These are phyloP conservation scores for Tardiomyces depauwii DNA, from an alignment of 1,139 yeast genomes.

Conservation along the genomic window DNA sequence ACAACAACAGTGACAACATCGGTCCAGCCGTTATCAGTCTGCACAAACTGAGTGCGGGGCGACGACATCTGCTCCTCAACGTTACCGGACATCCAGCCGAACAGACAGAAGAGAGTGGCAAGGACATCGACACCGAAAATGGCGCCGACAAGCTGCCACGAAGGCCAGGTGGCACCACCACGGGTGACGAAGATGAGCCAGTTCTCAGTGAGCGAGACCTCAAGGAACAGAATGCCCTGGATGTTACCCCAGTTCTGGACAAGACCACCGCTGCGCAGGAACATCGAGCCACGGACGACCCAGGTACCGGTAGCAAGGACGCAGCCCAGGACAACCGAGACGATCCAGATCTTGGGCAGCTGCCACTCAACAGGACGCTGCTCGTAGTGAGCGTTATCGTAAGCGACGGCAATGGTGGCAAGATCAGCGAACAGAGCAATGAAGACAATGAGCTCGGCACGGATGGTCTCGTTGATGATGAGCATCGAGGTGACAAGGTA, in stretches of 20 bases:
- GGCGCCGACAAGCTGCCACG: conserved; percentile 67
- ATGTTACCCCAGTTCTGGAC: conserved; percentile 62
- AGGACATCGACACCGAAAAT: conserved; percentile 56
- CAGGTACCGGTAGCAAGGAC: conserved; percentile 62
- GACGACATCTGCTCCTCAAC: conserved; percentile 20
- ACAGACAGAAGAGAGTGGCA: conserved; percentile 66
- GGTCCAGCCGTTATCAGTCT: conserved; percentile 72
- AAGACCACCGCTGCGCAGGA: conserved; percentile 49
- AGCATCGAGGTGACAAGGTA: conserved; percentile 69
- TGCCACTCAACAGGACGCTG: conserved; percentile 98
- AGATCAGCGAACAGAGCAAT: conserved; percentile 70
- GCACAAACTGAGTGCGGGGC: conserved; percentile 21
- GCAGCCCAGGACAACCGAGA: conserved; percentile 57
- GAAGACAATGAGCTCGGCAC: conserved; percentile 60
- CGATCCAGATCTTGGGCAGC: conserved; percentile 76
- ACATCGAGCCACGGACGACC: conserved; percentile 64
- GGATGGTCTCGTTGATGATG: conserved; percentile 52
- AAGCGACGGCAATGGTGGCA: conserved; percentile 69
- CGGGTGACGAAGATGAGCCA: conserved; percentile 72
- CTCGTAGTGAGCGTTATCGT: conserved; percentile 91
- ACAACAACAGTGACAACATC: conserved; percentile 90
- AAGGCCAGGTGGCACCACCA: conserved; percentile 73
- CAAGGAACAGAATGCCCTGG: conserved; percentile 61
- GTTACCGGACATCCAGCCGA: conserved; percentile 85
- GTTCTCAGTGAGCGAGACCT: conserved; percentile 66